phyloP scores from a whole-genome alignment of 768 basidiomycete genomes.

The Podaxis sp. region DNA sequence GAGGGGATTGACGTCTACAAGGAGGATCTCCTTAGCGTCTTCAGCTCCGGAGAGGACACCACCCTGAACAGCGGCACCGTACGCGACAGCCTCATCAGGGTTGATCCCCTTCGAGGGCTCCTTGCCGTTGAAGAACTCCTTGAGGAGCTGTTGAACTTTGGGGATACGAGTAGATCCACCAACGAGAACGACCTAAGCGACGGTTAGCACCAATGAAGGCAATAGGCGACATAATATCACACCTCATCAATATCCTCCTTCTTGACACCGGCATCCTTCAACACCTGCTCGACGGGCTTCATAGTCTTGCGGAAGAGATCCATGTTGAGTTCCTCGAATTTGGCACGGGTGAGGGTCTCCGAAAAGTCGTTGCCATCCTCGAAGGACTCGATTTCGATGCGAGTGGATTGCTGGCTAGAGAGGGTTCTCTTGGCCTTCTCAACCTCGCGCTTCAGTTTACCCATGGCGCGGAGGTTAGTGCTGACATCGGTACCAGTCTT shows the following conservation, averaged over 20 bases:
- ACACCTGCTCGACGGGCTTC: slow-evolving; percentile 98
- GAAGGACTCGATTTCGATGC: slow-evolving; percentile 94
- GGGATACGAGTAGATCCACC: slow-evolving; percentile 99
- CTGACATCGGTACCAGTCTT: slow-evolving; percentile 85
- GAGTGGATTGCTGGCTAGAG: slow-evolving; percentile 85
- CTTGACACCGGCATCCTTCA: slow-evolving; percentile 97
- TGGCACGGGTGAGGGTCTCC: slow-evolving; percentile 95
- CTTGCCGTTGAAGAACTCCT: slow-evolving; percentile 95
- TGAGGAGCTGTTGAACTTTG: slow-evolving; percentile 97
- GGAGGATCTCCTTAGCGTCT: slow-evolving; percentile 85
- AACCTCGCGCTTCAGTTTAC: slow-evolving; percentile 91
- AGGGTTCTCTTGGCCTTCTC: slow-evolving; percentile 96
- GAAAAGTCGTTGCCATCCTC: slow-evolving; percentile 97
- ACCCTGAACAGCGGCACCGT: slow-evolving; percentile 98
- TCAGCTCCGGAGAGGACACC: slow-evolving; percentile 96
- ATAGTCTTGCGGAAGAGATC: slow-evolving; percentile 99
- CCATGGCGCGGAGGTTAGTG: slow-evolving; percentile 79
- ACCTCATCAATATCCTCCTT: slow-evolving; percentile 96
- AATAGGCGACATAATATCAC: slow-evolving; percentile 16
- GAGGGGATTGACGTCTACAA: slow-evolving; percentile 95
- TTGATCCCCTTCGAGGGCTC: slow-evolving; percentile 99
- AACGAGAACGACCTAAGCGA: slow-evolving; percentile 74
- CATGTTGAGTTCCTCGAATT: slow-evolving; percentile 98
- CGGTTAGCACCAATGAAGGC: neutral
- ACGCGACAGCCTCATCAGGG: slow-evolving; percentile 98